Percentiles rank a stretch among this genome's conserved stretches.
Evolutionary conservation across 2,329 filamentous ascomycete species (phyloP).

Genomic region (Penicillium occitanis): DNA sequence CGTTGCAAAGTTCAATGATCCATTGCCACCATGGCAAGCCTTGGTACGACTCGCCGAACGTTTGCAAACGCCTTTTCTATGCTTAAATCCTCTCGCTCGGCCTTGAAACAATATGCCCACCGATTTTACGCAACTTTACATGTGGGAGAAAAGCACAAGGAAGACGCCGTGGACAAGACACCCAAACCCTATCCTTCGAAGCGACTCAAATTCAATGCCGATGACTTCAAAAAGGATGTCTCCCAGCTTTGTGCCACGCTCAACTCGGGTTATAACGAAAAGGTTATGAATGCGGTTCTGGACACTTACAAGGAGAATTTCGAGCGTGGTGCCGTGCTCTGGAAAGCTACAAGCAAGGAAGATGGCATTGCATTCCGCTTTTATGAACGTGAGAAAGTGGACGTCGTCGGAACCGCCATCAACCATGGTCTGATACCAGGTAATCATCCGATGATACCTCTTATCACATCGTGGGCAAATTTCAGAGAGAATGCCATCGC

Average conservation of each 20-base stretch:
- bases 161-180: neutral
- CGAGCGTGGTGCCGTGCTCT: conserved; percentile 14
- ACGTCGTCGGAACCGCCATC: conserved; percentile 14
- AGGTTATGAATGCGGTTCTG: conserved; percentile 9
- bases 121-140: neutral
- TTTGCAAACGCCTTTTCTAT: neutral
- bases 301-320: conserved; percentile 15
- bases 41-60: neutral
- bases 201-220: neutral
- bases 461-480: conserved; percentile 16
- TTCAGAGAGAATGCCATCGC: conserved; percentile 12
- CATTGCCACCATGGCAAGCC: neutral
- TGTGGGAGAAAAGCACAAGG: neutral
- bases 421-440: conserved; percentile 3
- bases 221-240: conserved; percentile 16
- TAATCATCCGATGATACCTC: conserved; percentile 11
- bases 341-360: conserved; percentile 18
- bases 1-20: neutral
- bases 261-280: neutral
- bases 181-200: neutral
- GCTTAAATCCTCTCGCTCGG: neutral
- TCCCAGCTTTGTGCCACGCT: conserved; percentile 3
- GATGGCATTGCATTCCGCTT: conserved; percentile 20
- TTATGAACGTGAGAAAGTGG: conserved; percentile 17
- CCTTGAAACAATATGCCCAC: neutral